phyloP scores from a whole-genome alignment of 2,329 filamentous ascomycete species.

The Blastomyces silverae region DNA sequence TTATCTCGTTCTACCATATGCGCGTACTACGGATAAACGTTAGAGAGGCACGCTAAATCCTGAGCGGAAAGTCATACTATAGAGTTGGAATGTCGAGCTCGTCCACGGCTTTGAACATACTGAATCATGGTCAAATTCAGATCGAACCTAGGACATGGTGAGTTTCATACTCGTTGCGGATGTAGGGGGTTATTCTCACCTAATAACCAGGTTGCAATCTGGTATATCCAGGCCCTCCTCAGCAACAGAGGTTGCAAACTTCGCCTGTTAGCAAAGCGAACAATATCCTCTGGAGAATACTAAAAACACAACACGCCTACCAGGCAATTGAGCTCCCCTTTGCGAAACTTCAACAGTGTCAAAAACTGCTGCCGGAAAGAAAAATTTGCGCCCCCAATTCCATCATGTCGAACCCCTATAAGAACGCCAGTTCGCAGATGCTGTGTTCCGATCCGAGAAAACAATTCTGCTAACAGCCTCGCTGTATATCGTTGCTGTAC shows the following conservation, averaged over 20 bases:
- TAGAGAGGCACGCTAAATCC: conserved; percentile 2
- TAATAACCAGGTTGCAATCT: conserved; percentile 58
- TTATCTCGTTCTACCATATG: conserved; percentile 77
- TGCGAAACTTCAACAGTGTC: conserved; percentile 59
- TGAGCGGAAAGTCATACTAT: conserved; percentile 36
- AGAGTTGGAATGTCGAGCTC: conserved; percentile 71
- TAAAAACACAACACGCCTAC: conserved; percentile 22
- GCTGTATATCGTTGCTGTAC: conserved; percentile 74
- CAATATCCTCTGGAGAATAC: background rate
- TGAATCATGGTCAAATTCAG: conserved; percentile 85
- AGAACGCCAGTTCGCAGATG: conserved; percentile 58
- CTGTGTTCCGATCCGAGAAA: conserved; percentile 52
- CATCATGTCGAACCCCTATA: conserved; percentile 51
- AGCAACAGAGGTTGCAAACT: conserved; percentile 58
- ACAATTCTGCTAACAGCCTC: conserved; percentile 61
- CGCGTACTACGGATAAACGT: conserved; percentile 50
- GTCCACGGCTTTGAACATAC: conserved; percentile 86
- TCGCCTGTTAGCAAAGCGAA: conserved; percentile 17
- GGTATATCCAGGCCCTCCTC: conserved; percentile 62
- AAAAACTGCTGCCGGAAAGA: conserved; percentile 68
- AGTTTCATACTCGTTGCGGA: background rate
- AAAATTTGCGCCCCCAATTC: conserved; percentile 53
- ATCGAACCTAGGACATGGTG: conserved; percentile 61
- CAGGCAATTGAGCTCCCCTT: conserved; percentile 53
- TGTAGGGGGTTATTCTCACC: conserved; percentile 25